A percentile compares a stretch with the other conserved stretches of the same genome.
phyloP scores from a whole-genome alignment of 106 monocot species.

The Acorus gramineus region DNA sequence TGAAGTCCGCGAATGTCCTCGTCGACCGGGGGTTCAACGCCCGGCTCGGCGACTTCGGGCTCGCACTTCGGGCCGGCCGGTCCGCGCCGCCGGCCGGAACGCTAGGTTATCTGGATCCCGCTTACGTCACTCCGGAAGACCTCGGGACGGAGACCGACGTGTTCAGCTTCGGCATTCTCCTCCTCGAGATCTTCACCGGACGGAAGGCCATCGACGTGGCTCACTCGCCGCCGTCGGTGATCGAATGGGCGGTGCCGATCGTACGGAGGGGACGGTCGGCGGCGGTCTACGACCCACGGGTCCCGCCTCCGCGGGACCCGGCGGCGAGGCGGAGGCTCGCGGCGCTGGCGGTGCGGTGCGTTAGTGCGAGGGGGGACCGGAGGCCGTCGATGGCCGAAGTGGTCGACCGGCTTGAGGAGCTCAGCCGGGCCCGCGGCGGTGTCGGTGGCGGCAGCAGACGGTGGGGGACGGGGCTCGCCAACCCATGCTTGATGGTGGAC shows the following conservation, averaged over 20 bases:
- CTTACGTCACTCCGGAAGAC: slow-evolving; percentile 82
- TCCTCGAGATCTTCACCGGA: slow-evolving; percentile 92
- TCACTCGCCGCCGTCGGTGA: slow-evolving; percentile 78
- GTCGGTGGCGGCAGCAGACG: slow-evolving; percentile 5
- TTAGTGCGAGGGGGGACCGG: slow-evolving; percentile 41
- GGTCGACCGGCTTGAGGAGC: slow-evolving; percentile 46
- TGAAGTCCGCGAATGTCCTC: slow-evolving; percentile 93
- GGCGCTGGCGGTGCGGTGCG: slow-evolving; percentile 62
- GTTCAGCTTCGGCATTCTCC: slow-evolving; percentile 97
- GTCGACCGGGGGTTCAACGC: slow-evolving; percentile 60
- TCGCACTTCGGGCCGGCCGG: slow-evolving; percentile 38
- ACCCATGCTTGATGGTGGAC: slow-evolving; percentile 67
- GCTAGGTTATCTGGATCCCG: slow-evolving; percentile 84
- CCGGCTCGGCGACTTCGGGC: slow-evolving; percentile 82
- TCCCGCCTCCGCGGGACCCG: slow-evolving; percentile 44
- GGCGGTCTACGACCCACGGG: slow-evolving; percentile 60
- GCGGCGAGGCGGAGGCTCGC: slow-evolving; percentile 42
- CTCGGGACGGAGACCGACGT: slow-evolving; percentile 91
- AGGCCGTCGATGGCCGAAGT: slow-evolving; percentile 82
- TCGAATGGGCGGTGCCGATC: slow-evolving; percentile 91
- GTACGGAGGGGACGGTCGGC: slow-evolving; percentile 62
- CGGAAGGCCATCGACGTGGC: slow-evolving; percentile 91
- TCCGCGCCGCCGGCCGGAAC: slow-evolving; percentile 89
- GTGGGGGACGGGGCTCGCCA: slow-evolving; percentile 30
- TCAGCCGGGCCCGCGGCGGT: slow-evolving; percentile 2